phyloP scores from a whole-genome alignment of 148 eudicot species.

The Linanthus parryae region DNA sequence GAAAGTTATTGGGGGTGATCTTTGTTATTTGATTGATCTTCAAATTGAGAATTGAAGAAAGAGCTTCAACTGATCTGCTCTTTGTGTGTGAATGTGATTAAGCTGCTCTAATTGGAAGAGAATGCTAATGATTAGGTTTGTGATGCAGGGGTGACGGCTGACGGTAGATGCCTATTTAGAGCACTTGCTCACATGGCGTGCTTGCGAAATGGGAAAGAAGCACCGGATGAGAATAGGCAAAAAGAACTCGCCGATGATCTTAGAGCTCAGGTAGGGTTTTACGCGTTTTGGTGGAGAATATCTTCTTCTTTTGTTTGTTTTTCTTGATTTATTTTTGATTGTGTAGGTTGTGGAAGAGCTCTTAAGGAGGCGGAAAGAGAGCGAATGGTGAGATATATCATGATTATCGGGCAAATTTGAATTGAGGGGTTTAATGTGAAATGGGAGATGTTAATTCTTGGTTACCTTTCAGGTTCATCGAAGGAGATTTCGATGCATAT shows the following conservation, averaged over 20 bases:
- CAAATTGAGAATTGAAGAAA: too few species aligned
- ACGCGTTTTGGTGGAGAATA: background rate
- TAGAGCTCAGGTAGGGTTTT: conserved; percentile 52
- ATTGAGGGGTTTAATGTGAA: background rate
- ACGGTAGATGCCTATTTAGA: conserved; percentile 75
- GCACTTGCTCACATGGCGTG: conserved; percentile 79
- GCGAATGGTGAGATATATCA: conserved; percentile 42
- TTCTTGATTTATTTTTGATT: background rate
- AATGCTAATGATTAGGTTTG: background rate
- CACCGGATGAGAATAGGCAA: conserved; percentile 62
- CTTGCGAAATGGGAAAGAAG: conserved; percentile 57
- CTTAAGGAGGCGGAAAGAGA: conserved; percentile 64
- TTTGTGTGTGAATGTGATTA: background rate
- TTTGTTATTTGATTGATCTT: too few species aligned
- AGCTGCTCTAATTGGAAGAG: background rate
- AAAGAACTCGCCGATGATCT: conserved; percentile 75
- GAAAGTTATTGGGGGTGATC: too few species aligned
- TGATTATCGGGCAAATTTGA: background rate
- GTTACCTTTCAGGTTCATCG: conserved; percentile 47
- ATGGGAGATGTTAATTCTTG: background rate
- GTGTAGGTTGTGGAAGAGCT: conserved; percentile 80
- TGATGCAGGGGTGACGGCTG: conserved; percentile 48
- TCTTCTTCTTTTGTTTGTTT: conserved; percentile 1
- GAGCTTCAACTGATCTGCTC: too few species aligned
- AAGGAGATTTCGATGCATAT: conserved; percentile 70